A percentile compares a stretch with the other conserved stretches of the same genome.
Evolutionary conservation across 2,329 filamentous ascomycete genomes (phyloP).

Genomic region (Penicillium sp.): DNA sequence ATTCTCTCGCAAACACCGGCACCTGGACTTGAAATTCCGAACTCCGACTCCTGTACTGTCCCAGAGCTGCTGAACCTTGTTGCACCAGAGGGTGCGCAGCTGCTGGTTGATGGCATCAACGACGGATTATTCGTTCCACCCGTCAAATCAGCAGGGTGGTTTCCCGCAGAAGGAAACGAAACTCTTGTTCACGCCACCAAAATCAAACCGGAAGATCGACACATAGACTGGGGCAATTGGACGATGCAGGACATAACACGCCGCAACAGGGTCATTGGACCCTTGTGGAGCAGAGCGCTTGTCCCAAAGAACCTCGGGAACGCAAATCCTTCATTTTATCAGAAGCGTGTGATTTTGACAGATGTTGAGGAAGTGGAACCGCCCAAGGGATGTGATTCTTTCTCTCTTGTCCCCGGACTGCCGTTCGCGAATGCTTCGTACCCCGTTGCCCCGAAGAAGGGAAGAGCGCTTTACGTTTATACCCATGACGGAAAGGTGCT

Average conservation of each 20-base stretch:
- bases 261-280: constrained; percentile 64
- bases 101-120: constrained; percentile 71
- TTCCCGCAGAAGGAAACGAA: constrained; percentile 26
- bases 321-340: constrained; percentile 25
- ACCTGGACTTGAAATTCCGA: constrained; percentile 59
- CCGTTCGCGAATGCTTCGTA: constrained; percentile 39
- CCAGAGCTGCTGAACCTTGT: constrained; percentile 59
- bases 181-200: constrained; percentile 68
- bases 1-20: constrained; percentile 71
- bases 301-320: constrained; percentile 25
- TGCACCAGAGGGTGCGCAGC: constrained; percentile 66
- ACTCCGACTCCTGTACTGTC: constrained; percentile 53
- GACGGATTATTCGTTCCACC: constrained; percentile 69
- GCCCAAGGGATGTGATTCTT: constrained; percentile 28
- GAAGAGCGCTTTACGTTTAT: constrained; percentile 40
- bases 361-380: constrained; percentile 39
- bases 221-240: constrained; percentile 65
- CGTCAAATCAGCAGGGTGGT: constrained; percentile 40
- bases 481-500: constrained; percentile 42
- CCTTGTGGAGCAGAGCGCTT: constrained; percentile 64
- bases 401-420: constrained; percentile 39
- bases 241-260: constrained; percentile 59
- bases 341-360: constrained; percentile 44
- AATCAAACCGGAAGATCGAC: constrained; percentile 66
- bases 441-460: constrained; percentile 30